Base-by-base conservation (phyloP, 108 stramenopile genomes). In the Mediolabrus comicus region DNA sequence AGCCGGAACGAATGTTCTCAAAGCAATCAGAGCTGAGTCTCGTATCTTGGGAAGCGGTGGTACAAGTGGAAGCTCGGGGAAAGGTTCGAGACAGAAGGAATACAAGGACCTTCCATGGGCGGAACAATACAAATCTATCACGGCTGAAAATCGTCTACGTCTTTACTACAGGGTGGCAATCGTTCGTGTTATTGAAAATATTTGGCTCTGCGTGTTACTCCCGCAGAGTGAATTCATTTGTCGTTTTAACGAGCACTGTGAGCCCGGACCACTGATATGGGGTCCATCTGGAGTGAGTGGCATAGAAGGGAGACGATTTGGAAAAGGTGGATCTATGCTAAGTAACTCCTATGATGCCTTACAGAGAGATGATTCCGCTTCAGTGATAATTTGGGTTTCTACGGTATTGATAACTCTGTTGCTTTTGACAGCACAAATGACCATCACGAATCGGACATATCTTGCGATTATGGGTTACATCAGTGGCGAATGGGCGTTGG, bases 381-480 rank as follows among this genome's bases (percentile, higher is more conserved):
- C 81, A 10, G 14, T 80, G 9, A 34, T 83, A 27, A 77, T 71
- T 30, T 30, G 83, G 24, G 43, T 82, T 19, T 86, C 86, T 2
- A 68, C 76, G 2, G 57, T 83, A n/a, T 34, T 86, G 2, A 62
- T 83, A 10, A 73, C 74, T 32, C 59, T 43, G n/a, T 51, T 86
- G 2, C 52, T 86, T 28, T 59, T 88, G 25, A 32, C 85, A 59
- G 81, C 80, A 19, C 90, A 91, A 75, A 76, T 80, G 43, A 72
- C 79, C 14, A 79, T 83, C 12, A 73, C 86, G 71, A 83, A 87
- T 61, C 77, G 83, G 33, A 78, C 90, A 9, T 87, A 92, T 52
- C 69, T 92, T 53, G 87, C 86, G 14, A 86, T 84, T 12, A 84
- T 80, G 72, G 87, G 91, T 43, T 82, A 92, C 59, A 59, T 92